Evolutionary conservation across 164 flowering plant species (phyloP), one percentile per base, ranked within the genome.

Genomic region (Magnolia sinica): DNA sequence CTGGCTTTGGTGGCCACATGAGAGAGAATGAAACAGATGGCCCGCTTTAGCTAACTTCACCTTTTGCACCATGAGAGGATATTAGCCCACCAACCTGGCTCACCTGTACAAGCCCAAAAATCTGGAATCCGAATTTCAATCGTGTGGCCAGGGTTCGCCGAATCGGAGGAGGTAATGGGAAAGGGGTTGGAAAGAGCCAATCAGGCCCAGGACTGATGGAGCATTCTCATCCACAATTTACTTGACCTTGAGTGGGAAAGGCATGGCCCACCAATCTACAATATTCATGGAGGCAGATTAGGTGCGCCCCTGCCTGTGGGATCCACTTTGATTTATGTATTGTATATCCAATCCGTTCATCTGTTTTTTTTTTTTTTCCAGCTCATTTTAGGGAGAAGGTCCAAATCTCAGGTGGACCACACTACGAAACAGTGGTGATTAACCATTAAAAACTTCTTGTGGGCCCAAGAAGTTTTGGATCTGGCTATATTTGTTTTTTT

Each of bases 171-270:
- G 7, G 29, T 20, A 65, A 20, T 5, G 8, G 19, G 10, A 65
- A 27, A 65, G 4, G 16, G 14, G 9, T 8, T 10, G 37, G 24
- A 11, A 22, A 65, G 29, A 65, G 68, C 68, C 37, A 65, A 13
- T 27, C 4, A n/a, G 24, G 68, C 16, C 68, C 68, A 65, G 68
- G 29, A 68, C 23, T 19, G 51, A 68, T 68, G 50, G 71, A 68
- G 50, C 71, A 68, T 27, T n/a, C 71, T 68, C 71, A 68, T 29
- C 71, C 71, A 27, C 71, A 68, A 11, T 31, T 68, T 18, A 4
- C 31, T 55, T 55, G 16, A 55, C 13, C 61, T 55, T 55, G 61
- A 16, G 61, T 55, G 61, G 61, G 61, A 0, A 55, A 11, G 61
- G 18, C 61, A 55, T 16, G 10, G 16, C 61, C 13, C 16, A 55